These are phyloP conservation scores for Blastosporella zonata DNA, from an alignment of 1,284 basidiomycete species.

Conservation along the genomic window DNA sequence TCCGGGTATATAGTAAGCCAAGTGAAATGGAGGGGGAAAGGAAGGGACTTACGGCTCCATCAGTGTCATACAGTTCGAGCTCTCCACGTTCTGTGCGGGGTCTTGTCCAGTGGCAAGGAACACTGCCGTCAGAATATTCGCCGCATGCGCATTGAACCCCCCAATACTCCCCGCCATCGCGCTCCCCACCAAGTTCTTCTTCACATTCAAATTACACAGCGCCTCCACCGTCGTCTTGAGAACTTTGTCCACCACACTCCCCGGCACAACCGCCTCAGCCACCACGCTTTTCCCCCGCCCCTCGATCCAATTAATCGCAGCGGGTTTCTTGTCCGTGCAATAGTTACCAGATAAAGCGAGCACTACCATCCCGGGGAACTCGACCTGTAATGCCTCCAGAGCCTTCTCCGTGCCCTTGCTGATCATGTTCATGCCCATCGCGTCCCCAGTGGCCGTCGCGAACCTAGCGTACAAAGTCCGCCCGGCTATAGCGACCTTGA, in stretches of 20 bases:
- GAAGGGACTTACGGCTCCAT: slow-evolving; percentile 86
- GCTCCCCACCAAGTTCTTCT: slow-evolving; percentile 98
- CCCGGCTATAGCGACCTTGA: slow-evolving; percentile 88
- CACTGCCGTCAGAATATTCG: slow-evolving; percentile 95
- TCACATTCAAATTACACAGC: slow-evolving; percentile 89
- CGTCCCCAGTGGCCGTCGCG: slow-evolving; percentile 93
- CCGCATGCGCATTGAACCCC: slow-evolving; percentile 98
- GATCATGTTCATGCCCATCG: slow-evolving; percentile 99
- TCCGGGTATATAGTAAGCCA: slow-evolving; percentile 7
- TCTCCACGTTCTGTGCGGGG: slow-evolving; percentile 98
- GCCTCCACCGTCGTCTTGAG: slow-evolving; percentile 95
- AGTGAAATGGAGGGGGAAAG: background rate
- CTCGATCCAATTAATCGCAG: slow-evolving; percentile 99
- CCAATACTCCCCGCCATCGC: slow-evolving; percentile 98
- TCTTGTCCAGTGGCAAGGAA: slow-evolving; percentile 98
- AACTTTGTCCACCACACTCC: slow-evolving; percentile 84
- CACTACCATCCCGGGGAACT: slow-evolving; percentile 94
- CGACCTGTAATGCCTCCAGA: slow-evolving; percentile 73
- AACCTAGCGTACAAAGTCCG: slow-evolving; percentile 95
- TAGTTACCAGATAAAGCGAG: slow-evolving; percentile 96
- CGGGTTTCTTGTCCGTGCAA: slow-evolving; percentile 99
- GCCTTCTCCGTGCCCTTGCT: slow-evolving; percentile 95
- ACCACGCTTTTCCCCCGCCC: slow-evolving; percentile 97
- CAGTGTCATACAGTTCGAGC: slow-evolving; percentile 96
- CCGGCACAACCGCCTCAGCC: slow-evolving; percentile 92